These are phyloP conservation scores for Blastocystis sp. DNA, from an alignment of 352 stramenopile species.

Conservation along the genomic window DNA sequence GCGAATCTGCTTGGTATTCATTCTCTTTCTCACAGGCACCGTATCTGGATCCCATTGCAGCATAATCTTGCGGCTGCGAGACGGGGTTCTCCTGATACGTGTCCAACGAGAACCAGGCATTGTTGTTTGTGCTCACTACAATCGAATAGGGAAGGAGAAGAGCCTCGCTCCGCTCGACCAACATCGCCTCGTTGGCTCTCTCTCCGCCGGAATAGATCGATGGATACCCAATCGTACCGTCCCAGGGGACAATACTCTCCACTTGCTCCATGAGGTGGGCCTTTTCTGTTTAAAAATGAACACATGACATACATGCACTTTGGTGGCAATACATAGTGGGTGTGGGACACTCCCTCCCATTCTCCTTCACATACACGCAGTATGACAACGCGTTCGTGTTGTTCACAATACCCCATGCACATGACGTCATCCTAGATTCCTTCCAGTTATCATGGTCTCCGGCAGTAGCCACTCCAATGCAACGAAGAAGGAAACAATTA, in stretches of 20 bases:
- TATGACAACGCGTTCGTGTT: too few relatives aligned
- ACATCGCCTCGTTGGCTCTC: background rate
- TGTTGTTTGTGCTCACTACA: background rate
- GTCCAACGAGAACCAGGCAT: slow-evolving; percentile 58
- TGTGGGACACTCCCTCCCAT: background rate
- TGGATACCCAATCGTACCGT: slow-evolving; percentile 10
- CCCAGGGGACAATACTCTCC: slow-evolving; percentile 50
- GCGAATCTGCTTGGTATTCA: too few relatives aligned
- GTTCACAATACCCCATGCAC: too few relatives aligned
- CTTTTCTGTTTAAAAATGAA: background rate
- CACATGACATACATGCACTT: background rate
- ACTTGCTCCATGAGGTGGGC: background rate
- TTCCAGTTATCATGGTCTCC: too few relatives aligned
- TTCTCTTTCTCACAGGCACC: too few relatives aligned
- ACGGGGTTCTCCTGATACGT: background rate
- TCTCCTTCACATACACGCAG: too few relatives aligned
- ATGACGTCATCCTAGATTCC: too few relatives aligned
- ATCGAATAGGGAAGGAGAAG: background rate
- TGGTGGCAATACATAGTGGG: background rate
- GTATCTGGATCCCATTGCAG: too few relatives aligned
- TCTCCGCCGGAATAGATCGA: background rate
- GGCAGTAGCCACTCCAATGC: too few relatives aligned
- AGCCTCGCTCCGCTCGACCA: background rate
- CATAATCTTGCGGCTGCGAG: background rate
- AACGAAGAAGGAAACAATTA: too few relatives aligned